Base-by-base conservation (phyloP, 108 stramenopile species). In the Aurantiochytrium sp. region DNA sequence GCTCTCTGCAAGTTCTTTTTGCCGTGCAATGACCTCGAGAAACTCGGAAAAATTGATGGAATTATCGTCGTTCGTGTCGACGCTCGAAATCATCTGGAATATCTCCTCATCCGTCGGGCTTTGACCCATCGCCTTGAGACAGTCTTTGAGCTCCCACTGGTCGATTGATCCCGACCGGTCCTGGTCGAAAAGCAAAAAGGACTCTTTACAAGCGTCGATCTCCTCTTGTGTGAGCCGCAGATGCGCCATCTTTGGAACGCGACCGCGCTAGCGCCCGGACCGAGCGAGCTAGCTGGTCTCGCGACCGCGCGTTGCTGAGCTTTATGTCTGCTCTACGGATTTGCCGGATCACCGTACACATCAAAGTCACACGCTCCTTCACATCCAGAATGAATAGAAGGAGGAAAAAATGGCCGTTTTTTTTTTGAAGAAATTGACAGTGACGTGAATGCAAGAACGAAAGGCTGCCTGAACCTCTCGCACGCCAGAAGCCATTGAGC, bases 41-140 rank as follows among this genome's bases (percentile, higher is more conserved):
- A 97, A 96, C 88, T 97, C 96, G 43, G 95, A 95, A 88, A 97
- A 97, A 87, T 97, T 96, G 71, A 97, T 97, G 8, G 95, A 94
- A 44, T 96, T 96, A 59, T 92, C 93, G 96, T 96, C 96, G 89
- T 96, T 96, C 42, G 96, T 96, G 88, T 97, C 97, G 6, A 97
- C 96, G 45, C 96, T 95, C 60, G 59, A 87, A 42, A 95, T 94
- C 92, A 96, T 95, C 90, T 96, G 95, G 88, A 97, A 97, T 5
- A 97, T 91, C 92, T 97, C 97, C 87, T 97, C 97, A 72, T 97
- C 97, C 4, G 96, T 97, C 6, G 96, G 96, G 28, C 94, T 94
- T 89, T 97, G 97, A 1, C 96, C 97, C 96, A 97, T 96, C 16
- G 95, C 96, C 55, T 95, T 94, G 42, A 95, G 88, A 4, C 96